phyloP scores from a whole-genome alignment of 345 rosid species.

The Eucalyptus urophylla region DNA sequence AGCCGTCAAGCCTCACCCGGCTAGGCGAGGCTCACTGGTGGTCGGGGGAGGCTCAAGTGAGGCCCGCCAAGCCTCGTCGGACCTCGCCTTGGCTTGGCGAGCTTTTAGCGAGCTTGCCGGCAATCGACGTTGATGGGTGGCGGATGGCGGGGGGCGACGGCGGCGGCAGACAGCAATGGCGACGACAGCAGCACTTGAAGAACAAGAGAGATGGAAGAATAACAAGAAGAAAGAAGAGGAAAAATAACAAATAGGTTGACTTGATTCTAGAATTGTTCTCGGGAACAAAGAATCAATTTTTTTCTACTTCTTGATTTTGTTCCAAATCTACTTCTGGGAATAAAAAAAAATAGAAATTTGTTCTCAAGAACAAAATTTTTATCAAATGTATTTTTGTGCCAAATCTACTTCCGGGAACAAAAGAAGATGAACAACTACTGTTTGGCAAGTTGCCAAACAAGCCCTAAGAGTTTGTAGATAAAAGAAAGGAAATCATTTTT shows the following conservation, averaged over 20 bases:
- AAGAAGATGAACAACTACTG: fast-evolving
- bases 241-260: no score
- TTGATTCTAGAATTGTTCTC: no score
- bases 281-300: no score
- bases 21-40: fast-evolving
- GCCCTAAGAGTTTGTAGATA: no score
- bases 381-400: fast-evolving
- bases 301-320: fast-evolving
- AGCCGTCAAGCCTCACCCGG: fast-evolving
- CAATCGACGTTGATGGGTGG: fast-evolving
- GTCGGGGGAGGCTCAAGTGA: fast-evolving
- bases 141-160: fast-evolving
- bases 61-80: fast-evolving
- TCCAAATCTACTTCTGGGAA: fast-evolving
- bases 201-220: no score
- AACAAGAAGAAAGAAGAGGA: no score
- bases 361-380: fast-evolving
- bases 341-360: no score
- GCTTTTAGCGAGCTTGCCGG: fast-evolving
- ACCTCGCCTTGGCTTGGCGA: no score
- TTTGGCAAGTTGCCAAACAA: no score
- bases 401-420: no score
- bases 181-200: fast-evolving
- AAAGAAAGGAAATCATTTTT: background rate
- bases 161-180: fast-evolving